Conservation (phyloP, 805 yeast genomes). For the Yarrowia sp. region DNA sequence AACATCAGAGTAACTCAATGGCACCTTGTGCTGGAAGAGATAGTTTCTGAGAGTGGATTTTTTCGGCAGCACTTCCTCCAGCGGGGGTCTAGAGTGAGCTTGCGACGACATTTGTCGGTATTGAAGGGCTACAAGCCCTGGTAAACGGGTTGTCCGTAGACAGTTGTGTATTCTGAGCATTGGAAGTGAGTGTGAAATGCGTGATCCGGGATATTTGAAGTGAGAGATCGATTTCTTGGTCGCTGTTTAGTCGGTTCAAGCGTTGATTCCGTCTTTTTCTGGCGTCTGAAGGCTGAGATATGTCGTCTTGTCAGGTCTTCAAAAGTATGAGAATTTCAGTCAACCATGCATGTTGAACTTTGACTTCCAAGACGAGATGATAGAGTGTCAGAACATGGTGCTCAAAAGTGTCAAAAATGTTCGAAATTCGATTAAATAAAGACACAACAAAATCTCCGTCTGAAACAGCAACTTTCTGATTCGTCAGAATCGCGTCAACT, state of each 20-base stretch:
- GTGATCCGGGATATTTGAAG: neutral
- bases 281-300: neutral
- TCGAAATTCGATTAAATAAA: too few relatives aligned
- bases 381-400: too few relatives aligned
- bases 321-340: slow-evolving; percentile 10
- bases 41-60: slow-evolving; percentile 44
- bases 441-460: too few relatives aligned
- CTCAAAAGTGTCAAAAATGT: too few relatives aligned
- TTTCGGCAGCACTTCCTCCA: slow-evolving; percentile 37
- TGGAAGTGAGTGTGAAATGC: neutral
- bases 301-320: neutral
- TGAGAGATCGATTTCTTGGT: neutral
- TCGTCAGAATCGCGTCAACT: too few relatives aligned
- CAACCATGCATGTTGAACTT: slow-evolving; percentile 5
- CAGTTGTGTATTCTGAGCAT: slow-evolving; percentile 24
- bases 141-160: neutral
- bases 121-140: slow-evolving; percentile 1
- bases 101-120: neutral
- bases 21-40: slow-evolving; percentile 45
- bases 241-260: neutral
- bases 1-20: slow-evolving; percentile 43
- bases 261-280: neutral
- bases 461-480: too few relatives aligned
- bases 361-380: neutral
- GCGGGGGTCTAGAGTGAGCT: slow-evolving; percentile 5